Percentiles rank a stretch among this genome's conserved stretches.
Conservation (phyloP, 768 basidiomycete species). For the Amanita brunnescens region DNA sequence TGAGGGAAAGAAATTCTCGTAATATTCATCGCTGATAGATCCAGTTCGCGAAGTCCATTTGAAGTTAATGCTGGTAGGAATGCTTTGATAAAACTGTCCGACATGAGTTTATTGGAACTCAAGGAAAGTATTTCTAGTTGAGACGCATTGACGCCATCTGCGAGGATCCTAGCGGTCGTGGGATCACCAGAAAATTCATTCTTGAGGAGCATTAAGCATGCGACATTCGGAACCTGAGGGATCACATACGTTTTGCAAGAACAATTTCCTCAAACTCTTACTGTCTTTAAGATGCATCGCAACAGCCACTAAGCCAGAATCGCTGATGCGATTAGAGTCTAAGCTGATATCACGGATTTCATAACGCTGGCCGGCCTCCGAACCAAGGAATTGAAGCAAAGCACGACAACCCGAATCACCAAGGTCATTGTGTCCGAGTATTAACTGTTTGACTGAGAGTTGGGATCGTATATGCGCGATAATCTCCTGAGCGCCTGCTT, state of each 20-base stretch:
- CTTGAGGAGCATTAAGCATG: slow-evolving; percentile 9
- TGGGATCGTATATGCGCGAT: slow-evolving; percentile 38
- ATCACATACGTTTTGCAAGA: slow-evolving; percentile 48
- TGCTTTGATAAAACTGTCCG: slow-evolving; percentile 37
- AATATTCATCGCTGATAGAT: slow-evolving; percentile 44
- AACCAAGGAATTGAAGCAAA: slow-evolving; percentile 47
- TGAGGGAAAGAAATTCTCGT: slow-evolving; percentile 31
- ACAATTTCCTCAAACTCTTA: slow-evolving; percentile 35
- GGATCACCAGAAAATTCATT: slow-evolving; percentile 24
- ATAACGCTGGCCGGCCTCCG: slow-evolving; percentile 36
- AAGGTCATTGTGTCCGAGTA: slow-evolving; percentile 47
- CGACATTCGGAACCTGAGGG: not conserved
- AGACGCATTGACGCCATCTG: slow-evolving; percentile 46
- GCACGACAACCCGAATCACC: slow-evolving; percentile 48
- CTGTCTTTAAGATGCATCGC: slow-evolving; percentile 42
- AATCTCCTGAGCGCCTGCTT: slow-evolving; percentile 41
- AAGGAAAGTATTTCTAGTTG: slow-evolving; percentile 41
- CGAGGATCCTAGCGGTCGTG: slow-evolving; percentile 28
- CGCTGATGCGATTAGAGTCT: slow-evolving; percentile 47
- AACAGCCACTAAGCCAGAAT: slow-evolving; percentile 47
- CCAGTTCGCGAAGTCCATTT: slow-evolving; percentile 41
- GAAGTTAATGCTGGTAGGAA: slow-evolving; percentile 46
- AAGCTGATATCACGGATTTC: slow-evolving; percentile 47
- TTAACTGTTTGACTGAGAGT: slow-evolving; percentile 40
- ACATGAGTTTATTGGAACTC: slow-evolving; percentile 39